Conservation (phyloP, 2,329 filamentous ascomycete genomes). For the Fusarium brachygibbosum region DNA sequence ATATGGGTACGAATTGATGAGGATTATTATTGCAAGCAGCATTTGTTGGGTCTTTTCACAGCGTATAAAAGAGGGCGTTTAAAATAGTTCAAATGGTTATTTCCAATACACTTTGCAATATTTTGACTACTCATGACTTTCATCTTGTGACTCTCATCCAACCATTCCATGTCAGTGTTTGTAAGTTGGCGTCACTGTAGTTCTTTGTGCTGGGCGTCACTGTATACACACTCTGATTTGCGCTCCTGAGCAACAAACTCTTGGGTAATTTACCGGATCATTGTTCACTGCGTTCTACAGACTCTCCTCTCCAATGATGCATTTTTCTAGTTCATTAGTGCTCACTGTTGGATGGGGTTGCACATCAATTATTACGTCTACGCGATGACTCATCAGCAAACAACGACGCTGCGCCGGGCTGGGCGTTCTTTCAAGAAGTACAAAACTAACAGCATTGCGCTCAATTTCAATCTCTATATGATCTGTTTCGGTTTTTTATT, state of each 20-base stretch:
- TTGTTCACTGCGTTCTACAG: background rate
- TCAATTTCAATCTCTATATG: background rate
- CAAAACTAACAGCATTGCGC: slow-evolving; percentile 10
- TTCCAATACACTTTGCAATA: slow-evolving; percentile 11
- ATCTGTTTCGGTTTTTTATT: too few species aligned
- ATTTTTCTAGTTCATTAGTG: slow-evolving; percentile 10
- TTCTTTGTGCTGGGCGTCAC: background rate
- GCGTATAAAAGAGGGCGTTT: slow-evolving; percentile 12
- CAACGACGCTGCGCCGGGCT: slow-evolving; percentile 9
- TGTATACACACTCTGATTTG: background rate
- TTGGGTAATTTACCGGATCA: background rate
- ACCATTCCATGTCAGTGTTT: background rate
- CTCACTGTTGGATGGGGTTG: slow-evolving; percentile 1
- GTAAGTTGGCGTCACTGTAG: background rate
- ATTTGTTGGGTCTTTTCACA: slow-evolving; percentile 2
- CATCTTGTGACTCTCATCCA: background rate
- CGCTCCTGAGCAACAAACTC: background rate
- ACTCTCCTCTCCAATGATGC: background rate
- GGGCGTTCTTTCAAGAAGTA: slow-evolving; percentile 10
- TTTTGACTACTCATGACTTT: background rate
- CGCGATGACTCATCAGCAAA: slow-evolving; percentile 33
- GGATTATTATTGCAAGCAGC: slow-evolving; percentile 3
- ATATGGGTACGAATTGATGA: slow-evolving; percentile 32
- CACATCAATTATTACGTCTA: background rate
- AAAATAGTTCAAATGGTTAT: slow-evolving; percentile 1